phyloP scores from a whole-genome alignment of 192 early-diverging fungal species.

The Mortierella claussenii region DNA sequence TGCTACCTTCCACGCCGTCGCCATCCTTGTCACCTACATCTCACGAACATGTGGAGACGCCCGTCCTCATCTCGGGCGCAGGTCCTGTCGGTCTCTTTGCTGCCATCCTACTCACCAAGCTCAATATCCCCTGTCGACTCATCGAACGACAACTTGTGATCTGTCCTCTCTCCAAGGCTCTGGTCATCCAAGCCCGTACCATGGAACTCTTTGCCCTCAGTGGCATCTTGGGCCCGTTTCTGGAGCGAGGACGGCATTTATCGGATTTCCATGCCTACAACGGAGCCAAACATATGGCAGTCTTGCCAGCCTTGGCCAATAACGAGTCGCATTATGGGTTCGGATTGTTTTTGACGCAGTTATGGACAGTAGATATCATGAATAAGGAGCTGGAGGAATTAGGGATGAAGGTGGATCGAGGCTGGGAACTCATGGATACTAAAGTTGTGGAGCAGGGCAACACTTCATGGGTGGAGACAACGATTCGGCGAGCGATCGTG shows the following conservation, averaged over 20 bases:
- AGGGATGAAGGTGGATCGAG: slow-evolving; percentile 30
- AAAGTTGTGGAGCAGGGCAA: slow-evolving; percentile 24
- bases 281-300: slow-evolving; percentile 11
- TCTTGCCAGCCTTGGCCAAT: slow-evolving; percentile 9
- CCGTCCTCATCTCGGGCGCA: slow-evolving; percentile 47
- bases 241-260: neutral
- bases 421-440: slow-evolving; percentile 47
- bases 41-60: slow-evolving; percentile 11
- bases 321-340: slow-evolving; percentile 39
- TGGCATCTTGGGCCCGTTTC: slow-evolving; percentile 29
- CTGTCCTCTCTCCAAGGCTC: slow-evolving; percentile 36
- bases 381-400: slow-evolving; percentile 20
- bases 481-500: slow-evolving; percentile 18
- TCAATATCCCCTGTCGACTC: slow-evolving; percentile 42
- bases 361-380: slow-evolving; percentile 10
- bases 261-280: slow-evolving; percentile 23
- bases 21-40: neutral
- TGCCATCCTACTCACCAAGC: slow-evolving; percentile 43
- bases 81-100: slow-evolving; percentile 43
- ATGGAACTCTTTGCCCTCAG: slow-evolving; percentile 39
- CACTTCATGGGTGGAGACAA: slow-evolving; percentile 38
- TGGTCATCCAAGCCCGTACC: slow-evolving; percentile 45
- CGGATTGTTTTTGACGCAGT: slow-evolving; percentile 39
- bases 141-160: slow-evolving; percentile 40
- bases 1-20: neutral